phyloP scores from a whole-genome alignment of 495 filamentous ascomycete species.

The Aspergillus avenaceus region DNA sequence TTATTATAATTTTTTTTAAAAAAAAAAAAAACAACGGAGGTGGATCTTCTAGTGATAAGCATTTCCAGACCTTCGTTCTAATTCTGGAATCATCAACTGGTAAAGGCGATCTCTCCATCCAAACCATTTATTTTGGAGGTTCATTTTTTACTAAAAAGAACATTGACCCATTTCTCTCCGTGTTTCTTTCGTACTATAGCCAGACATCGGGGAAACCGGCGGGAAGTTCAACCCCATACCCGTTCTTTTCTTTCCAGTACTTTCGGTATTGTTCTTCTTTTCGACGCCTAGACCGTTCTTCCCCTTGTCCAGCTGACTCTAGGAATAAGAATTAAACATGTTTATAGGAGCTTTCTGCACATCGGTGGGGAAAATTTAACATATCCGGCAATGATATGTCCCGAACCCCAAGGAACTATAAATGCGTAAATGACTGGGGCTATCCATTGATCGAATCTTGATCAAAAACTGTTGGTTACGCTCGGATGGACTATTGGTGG shows the following conservation, averaged over 20 bases:
- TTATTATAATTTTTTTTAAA: no score
- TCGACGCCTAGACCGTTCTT: constrained; percentile 9
- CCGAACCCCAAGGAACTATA: no score
- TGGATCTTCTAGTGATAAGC: no score
- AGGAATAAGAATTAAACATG: no score
- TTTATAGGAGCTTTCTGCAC: no score
- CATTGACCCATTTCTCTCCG: constrained; percentile 29
- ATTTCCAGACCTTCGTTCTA: no score
- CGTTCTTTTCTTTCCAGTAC: constrained; percentile 18
- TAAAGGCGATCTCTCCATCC: not conserved
- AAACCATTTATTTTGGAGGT: not conserved
- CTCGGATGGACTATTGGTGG: constrained; percentile 1
- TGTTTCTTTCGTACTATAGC: constrained; percentile 36
- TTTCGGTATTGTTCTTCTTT: constrained; percentile 20
- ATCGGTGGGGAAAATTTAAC: no score
- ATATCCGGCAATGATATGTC: no score
- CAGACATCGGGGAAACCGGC: constrained; percentile 20
- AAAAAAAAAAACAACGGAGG: not conserved
- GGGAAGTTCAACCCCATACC: constrained; percentile 23
- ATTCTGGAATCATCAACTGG: no score
- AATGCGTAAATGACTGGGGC: no score
- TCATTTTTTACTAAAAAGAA: constrained; percentile 14
- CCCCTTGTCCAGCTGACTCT: constrained; percentile 12
- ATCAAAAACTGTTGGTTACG: no score
- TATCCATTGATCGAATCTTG: no score